These are phyloP conservation scores for Pseudopyricularia javanii DNA, from an alignment of 2,329 filamentous ascomycete genomes.

Conservation along the genomic window DNA sequence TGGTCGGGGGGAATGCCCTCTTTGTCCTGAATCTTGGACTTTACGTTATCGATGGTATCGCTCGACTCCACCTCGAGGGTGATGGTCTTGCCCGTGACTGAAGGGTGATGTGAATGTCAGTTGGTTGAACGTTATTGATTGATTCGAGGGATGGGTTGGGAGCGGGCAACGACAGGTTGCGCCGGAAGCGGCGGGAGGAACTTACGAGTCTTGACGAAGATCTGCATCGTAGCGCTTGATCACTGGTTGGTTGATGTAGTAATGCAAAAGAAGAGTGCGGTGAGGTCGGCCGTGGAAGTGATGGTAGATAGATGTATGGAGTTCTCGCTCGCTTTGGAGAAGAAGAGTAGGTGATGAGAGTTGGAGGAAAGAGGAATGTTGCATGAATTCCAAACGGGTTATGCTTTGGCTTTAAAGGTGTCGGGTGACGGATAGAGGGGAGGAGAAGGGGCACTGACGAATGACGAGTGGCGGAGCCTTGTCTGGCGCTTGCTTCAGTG, in stretches of 20 bases:
- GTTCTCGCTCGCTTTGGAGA: slow-evolving; percentile 11
- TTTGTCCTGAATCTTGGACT: slow-evolving; percentile 85
- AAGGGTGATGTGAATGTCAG: slow-evolving; percentile 5
- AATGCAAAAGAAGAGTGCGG: slow-evolving; percentile 6
- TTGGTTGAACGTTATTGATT: slow-evolving; percentile 25
- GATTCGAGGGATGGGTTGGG: background rate
- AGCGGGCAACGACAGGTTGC: background rate
- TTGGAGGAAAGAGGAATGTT: slow-evolving; percentile 8
- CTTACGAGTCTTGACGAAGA: slow-evolving; percentile 94
- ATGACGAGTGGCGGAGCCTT: slow-evolving; percentile 1
- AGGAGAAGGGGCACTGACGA: background rate
- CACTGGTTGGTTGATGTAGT: slow-evolving; percentile 1
- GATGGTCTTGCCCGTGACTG: slow-evolving; percentile 79
- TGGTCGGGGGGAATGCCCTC: slow-evolving; percentile 83
- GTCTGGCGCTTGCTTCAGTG: background rate
- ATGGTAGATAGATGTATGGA: slow-evolving; percentile 8
- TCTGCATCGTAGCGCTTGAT: slow-evolving; percentile 59
- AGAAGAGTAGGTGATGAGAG: slow-evolving; percentile 11
- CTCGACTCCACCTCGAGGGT: slow-evolving; percentile 72
- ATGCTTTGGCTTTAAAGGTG: background rate
- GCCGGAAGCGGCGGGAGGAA: slow-evolving; percentile 20
- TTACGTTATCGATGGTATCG: slow-evolving; percentile 88
- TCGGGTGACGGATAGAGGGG: background rate
- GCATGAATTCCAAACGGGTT: background rate
- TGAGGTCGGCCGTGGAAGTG: slow-evolving; percentile 3